These are phyloP conservation scores for Centaurea solstitialis DNA, from an alignment of 129 eudicot genomes.

Conservation along the genomic window DNA sequence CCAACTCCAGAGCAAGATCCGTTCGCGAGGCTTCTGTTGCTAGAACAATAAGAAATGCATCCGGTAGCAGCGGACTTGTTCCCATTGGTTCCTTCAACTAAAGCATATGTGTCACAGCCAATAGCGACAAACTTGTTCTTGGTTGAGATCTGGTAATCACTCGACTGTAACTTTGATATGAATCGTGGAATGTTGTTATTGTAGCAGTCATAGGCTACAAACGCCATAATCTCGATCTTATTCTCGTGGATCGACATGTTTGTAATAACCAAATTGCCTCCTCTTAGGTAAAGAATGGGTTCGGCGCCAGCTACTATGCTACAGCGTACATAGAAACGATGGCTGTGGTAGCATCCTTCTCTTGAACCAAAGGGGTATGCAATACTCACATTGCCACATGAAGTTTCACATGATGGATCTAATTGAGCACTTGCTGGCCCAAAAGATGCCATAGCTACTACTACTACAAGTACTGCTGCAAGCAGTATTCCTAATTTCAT, in stretches of 20 bases:
- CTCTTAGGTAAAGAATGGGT: not conserved
- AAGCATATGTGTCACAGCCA: slow-evolving; percentile 22
- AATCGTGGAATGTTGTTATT: too few species aligned
- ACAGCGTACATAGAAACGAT: slow-evolving; percentile 19
- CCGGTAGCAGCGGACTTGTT: not conserved
- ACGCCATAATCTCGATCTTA: not conserved
- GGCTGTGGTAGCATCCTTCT: slow-evolving; percentile 4
- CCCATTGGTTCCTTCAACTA: not conserved
- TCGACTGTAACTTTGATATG: too few species aligned
- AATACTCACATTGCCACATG: slow-evolving; percentile 28
- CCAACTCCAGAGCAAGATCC: slow-evolving; percentile 40
- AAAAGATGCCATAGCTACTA: not conserved
- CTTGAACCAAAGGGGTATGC: slow-evolving; percentile 29
- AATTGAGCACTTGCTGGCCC: slow-evolving; percentile 10
- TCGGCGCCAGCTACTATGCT: not conserved
- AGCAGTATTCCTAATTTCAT: slow-evolving; percentile 16
- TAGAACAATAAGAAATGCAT: slow-evolving; percentile 14
- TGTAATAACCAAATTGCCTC: too few species aligned
- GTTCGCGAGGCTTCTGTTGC: not conserved
- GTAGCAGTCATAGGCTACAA: slow-evolving; percentile 21
- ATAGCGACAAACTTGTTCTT: slow-evolving; percentile 26
- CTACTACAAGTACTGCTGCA: not conserved
- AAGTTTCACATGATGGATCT: slow-evolving; percentile 6
- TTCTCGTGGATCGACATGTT: slow-evolving; percentile 4
- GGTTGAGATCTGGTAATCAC: not conserved